Conservation (phyloP, 83 land plant genomes). For the Diphasiastrum complanatum region DNA sequence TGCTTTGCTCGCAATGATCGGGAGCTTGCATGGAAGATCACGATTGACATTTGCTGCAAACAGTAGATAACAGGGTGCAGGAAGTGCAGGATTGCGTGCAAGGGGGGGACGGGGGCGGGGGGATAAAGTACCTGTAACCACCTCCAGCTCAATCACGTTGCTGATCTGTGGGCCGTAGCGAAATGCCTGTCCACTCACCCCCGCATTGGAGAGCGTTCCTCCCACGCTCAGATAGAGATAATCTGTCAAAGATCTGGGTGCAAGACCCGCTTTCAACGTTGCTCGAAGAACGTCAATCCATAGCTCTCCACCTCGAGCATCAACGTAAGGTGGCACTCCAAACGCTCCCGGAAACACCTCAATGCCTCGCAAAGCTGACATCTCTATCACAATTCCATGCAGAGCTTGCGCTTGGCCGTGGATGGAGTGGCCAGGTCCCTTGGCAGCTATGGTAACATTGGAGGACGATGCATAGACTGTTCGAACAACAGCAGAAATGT, state of each 20-base stretch:
- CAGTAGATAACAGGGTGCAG: neutral
- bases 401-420: constrained; percentile 8
- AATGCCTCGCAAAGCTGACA: constrained; percentile 2
- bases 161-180: constrained; percentile 15
- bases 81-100: too few relatives aligned
- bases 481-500: neutral
- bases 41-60: neutral
- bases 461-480: neutral
- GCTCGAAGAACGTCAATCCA: constrained; percentile 8
- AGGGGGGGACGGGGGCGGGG: too few relatives aligned
- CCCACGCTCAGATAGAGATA: constrained; percentile 7
- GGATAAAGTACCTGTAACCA: constrained; percentile 16
- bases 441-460: constrained; percentile 1
- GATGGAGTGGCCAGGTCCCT: constrained; percentile 1
- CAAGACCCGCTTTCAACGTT: neutral
- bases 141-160: constrained; percentile 11
- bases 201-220: constrained; percentile 13
- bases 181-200: constrained; percentile 13
- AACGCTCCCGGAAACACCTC: neutral
- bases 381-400: constrained; percentile 4
- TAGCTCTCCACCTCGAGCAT: constrained; percentile 7
- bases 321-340: constrained; percentile 1
- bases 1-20: too few relatives aligned
- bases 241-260: constrained; percentile 3
- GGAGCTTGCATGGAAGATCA: too few relatives aligned